These are phyloP conservation scores for Penicillium odoratum DNA, from an alignment of 495 filamentous ascomycete species.

Conservation along the genomic window DNA sequence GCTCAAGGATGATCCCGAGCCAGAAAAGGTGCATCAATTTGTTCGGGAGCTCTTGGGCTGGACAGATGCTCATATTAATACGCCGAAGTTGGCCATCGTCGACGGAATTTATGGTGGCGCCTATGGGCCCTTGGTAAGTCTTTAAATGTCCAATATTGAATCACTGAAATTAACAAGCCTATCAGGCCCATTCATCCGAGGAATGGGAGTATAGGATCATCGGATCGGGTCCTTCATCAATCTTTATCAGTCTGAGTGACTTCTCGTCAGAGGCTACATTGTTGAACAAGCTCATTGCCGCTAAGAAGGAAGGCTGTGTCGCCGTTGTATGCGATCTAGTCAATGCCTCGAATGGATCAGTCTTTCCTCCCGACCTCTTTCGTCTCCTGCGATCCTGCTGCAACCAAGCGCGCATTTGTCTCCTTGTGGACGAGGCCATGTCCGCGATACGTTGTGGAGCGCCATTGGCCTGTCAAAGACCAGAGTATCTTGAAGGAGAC, in stretches of 20 bases:
- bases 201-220: conserved; percentile 13
- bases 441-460: conserved; percentile 10
- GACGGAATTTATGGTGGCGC: conserved; percentile 9
- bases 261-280: background rate
- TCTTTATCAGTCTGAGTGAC: background rate
- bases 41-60: conserved; percentile 5
- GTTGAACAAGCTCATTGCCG: conserved; percentile 2
- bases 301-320: conserved; percentile 4
- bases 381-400: conserved; percentile 3
- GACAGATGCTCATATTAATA: conserved; percentile 1
- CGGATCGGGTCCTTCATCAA: conserved; percentile 4
- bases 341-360: conserved; percentile 6
- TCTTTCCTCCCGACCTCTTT: conserved; percentile 2
- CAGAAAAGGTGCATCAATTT: conserved; percentile 4
- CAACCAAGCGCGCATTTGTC: background rate
- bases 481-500: conserved; percentile 5
- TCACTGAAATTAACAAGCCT: background rate
- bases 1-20: conserved; percentile 8
- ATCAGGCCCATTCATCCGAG: conserved; percentile 7
- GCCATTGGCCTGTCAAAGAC: conserved; percentile 6
- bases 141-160: no score
- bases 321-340: conserved; percentile 8
- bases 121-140: conserved; percentile 9
- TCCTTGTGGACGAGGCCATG: conserved; percentile 11
- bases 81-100: conserved; percentile 7